Evolutionary conservation across 2,329 filamentous ascomycete species (phyloP), one percentile per base, ranked within the genome.

Genomic region (Fusarium sp.): DNA sequence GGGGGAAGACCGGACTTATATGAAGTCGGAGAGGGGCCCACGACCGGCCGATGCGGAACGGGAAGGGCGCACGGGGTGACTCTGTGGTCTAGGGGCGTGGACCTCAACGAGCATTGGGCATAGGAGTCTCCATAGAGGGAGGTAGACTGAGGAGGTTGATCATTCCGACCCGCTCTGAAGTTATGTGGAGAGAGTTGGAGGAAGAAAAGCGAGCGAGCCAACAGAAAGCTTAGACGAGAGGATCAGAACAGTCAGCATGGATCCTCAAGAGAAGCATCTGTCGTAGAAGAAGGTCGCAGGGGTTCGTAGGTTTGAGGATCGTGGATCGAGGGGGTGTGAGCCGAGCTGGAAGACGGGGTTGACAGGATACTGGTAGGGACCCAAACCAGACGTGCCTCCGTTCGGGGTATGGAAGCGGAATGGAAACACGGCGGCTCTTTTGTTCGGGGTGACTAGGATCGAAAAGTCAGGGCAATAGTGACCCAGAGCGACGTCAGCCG

Each of bases 161-260:
- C 79, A 80, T 80, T 75, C 73, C 79, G 79, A 78, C 76, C 76
- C 75, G 76, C 75, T 74, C 70, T 67, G 64, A 70, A 73, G 72
- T 74, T 77, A 76, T 66, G 71, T 76, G 72, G 71, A 72, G 69
- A 71, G 71, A 69, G 57, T 65, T 71, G 59, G 42, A 71, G 68
- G 46, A 67, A 70, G 62, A 67, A 66, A 65, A 43, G 53, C 56
- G 67, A 71, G 60, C 50, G 62, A 71, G 61, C 72, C 72, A 74
- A 73, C 72, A 65, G 61, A 73, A 65, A 68, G 56, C 59, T 56
- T 42, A 44, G 56, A 57, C 55, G 52, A 73, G 56, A 69, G 64
- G 56, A 65, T 56, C 33, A 66, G 55, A 65, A 73, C 56, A 73
- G 71, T 73, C 71, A 73, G 72, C 70, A 71, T 64, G 72, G 72